These are phyloP conservation scores for Aureobasidium vineae DNA, from an alignment of 2,329 filamentous ascomycete genomes.

Conservation along the genomic window DNA sequence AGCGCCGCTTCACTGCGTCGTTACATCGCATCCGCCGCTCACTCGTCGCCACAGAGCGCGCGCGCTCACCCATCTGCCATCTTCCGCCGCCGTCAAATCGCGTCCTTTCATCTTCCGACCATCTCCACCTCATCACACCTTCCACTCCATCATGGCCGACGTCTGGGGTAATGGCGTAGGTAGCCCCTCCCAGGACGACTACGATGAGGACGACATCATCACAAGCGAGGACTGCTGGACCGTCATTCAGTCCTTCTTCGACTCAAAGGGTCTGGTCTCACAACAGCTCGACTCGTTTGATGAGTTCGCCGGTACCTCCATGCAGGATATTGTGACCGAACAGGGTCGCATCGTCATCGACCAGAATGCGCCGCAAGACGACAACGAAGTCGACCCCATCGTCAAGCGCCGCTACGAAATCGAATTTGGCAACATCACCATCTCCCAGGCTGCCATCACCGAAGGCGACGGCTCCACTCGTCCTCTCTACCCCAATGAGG, in stretches of 20 bases:
- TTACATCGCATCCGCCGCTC: neutral
- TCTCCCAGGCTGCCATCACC: conserved; percentile 85
- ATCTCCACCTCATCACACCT: neutral
- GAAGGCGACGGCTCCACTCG: conserved; percentile 89
- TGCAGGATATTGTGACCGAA: conserved; percentile 92
- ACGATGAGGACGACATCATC: conserved; percentile 52
- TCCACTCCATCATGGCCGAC: conserved; percentile 28
- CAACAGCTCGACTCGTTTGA: conserved; percentile 99
- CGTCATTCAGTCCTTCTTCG: conserved; percentile 96
- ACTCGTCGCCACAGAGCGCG: conserved; percentile 13
- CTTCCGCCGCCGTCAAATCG: neutral
- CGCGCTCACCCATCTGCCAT: neutral
- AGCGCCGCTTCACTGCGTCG: conserved; percentile 27
- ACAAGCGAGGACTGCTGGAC: conserved; percentile 98
- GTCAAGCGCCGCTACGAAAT: conserved; percentile 91
- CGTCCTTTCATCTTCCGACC: neutral
- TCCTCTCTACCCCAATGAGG: conserved; percentile 88
- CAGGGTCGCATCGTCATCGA: conserved; percentile 91
- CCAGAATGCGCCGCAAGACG: conserved; percentile 76
- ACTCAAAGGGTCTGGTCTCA: conserved; percentile 90
- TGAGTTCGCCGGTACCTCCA: conserved; percentile 90
- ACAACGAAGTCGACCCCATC: conserved; percentile 67
- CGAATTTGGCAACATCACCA: conserved; percentile 85
- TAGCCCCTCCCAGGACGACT: conserved; percentile 27
- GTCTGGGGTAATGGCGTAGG: conserved; percentile 25